These are phyloP conservation scores for Gaeumannomyces tritici DNA, from an alignment of 2,329 filamentous ascomycete species.

Conservation along the genomic window DNA sequence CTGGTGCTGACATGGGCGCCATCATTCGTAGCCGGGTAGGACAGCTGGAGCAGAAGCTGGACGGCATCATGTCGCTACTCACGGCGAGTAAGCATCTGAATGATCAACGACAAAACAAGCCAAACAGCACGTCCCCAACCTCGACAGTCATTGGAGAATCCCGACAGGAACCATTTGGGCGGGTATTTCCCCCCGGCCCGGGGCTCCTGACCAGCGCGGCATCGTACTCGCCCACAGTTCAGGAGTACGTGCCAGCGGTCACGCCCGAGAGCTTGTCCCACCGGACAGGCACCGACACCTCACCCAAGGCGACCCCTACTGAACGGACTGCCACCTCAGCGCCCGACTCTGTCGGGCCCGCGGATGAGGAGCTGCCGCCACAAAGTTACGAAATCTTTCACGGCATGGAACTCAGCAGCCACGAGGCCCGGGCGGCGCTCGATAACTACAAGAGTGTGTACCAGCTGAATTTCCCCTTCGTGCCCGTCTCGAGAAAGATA, in stretches of 20 bases:
- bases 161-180: not conserved
- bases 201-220: not conserved
- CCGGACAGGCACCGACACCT: not conserved
- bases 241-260: not conserved
- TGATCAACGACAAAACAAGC: constrained; percentile 2
- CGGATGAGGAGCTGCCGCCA: not conserved
- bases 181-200: not conserved
- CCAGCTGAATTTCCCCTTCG: constrained; percentile 26
- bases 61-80: constrained; percentile 27
- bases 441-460: constrained; percentile 22
- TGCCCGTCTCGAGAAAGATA: constrained; percentile 17
- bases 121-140: not conserved
- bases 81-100: constrained; percentile 18
- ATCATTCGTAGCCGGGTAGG: constrained; percentile 21
- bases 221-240: not conserved
- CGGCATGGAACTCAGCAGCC: constrained; percentile 21
- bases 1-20: not conserved
- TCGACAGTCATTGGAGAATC: not conserved
- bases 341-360: constrained; percentile 1
- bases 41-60: constrained; percentile 27
- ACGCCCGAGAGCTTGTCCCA: constrained; percentile 1
- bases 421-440: constrained; percentile 22
- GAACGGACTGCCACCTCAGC: not conserved
- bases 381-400: constrained; percentile 22
- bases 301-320: not conserved